Evolutionary conservation across 345 rosid genomes (phyloP).

Genomic region (Aethionema arabicum): DNA sequence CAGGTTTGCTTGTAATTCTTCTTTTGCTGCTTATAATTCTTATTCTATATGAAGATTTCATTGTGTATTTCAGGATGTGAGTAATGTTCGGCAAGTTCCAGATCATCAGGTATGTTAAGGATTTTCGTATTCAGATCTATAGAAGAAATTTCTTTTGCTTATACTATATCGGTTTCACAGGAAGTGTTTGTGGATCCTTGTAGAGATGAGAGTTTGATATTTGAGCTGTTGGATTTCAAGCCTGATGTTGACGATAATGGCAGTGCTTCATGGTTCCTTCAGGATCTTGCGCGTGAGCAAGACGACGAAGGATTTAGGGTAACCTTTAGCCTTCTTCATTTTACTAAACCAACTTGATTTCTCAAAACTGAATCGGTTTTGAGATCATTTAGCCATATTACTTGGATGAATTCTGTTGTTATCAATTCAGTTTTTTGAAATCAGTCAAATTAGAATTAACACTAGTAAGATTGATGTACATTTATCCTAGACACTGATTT

Average conservation of each 20-base stretch:
- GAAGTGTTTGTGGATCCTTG: conserved; percentile 80
- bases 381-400: too few relatives aligned
- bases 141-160: neutral
- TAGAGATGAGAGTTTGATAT: conserved; percentile 80
- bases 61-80: conserved; percentile 52
- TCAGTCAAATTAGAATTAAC: too few relatives aligned
- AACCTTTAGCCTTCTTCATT: conserved; percentile 21
- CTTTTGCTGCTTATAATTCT: neutral
- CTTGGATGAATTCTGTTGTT: too few relatives aligned
- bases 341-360: too few relatives aligned
- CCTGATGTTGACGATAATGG: conserved; percentile 55
- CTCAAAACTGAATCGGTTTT: too few relatives aligned
- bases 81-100: conserved; percentile 68
- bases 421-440: neutral
- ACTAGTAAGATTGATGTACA: too few relatives aligned
- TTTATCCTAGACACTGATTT: neutral
- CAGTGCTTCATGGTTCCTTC: conserved; percentile 76
- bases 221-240: conserved; percentile 78
- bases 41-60: neutral
- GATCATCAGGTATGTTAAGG: conserved; percentile 59
- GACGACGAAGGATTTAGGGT: conserved; percentile 72
- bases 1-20: conserved; percentile 40
- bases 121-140: neutral
- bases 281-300: conserved; percentile 67
- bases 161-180: conserved; percentile 40